These are phyloP conservation scores for Gleditsia sinensis DNA, from an alignment of 306 rosid genomes.

Conservation along the genomic window DNA sequence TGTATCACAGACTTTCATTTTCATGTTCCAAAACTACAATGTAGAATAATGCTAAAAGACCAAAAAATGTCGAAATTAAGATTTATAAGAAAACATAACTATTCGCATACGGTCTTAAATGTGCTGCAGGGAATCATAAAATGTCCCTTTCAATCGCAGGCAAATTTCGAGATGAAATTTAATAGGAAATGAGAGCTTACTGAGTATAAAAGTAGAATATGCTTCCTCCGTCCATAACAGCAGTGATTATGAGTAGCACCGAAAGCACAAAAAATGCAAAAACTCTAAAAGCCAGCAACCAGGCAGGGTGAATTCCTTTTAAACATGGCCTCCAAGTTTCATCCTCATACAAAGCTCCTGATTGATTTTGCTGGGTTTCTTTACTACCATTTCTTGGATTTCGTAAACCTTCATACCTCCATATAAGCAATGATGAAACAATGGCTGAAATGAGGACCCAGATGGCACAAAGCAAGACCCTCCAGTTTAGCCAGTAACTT, in stretches of 20 bases:
- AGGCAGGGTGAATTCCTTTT: slow-evolving; percentile 86
- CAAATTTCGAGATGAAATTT: slow-evolving; percentile 11
- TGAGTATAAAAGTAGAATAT: slow-evolving; percentile 84
- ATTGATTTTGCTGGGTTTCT: slow-evolving; percentile 45
- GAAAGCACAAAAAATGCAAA: slow-evolving; percentile 77
- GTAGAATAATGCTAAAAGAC: neutral
- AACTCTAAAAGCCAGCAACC: slow-evolving; percentile 82
- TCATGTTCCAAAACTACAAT: slow-evolving; percentile 14
- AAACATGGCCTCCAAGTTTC: slow-evolving; percentile 96
- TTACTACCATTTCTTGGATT: slow-evolving; percentile 28
- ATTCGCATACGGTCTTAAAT: neutral
- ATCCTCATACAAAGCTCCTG: slow-evolving; percentile 71
- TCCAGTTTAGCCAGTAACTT: slow-evolving; percentile 93
- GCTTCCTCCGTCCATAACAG: slow-evolving; percentile 65
- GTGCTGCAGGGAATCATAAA: neutral
- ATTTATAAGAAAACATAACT: neutral
- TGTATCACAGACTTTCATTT: neutral
- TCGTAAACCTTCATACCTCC: slow-evolving; percentile 56
- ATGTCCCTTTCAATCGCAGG: slow-evolving; percentile 10
- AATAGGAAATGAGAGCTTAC: slow-evolving; percentile 50
- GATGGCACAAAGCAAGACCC: slow-evolving; percentile 65
- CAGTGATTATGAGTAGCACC: slow-evolving; percentile 69
- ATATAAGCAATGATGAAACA: slow-evolving; percentile 51
- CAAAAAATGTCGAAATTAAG: too few species aligned
- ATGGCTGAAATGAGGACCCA: slow-evolving; percentile 59